Base-by-base conservation (phyloP, 2,329 filamentous ascomycete species). In the Talaromyces sp. region DNA sequence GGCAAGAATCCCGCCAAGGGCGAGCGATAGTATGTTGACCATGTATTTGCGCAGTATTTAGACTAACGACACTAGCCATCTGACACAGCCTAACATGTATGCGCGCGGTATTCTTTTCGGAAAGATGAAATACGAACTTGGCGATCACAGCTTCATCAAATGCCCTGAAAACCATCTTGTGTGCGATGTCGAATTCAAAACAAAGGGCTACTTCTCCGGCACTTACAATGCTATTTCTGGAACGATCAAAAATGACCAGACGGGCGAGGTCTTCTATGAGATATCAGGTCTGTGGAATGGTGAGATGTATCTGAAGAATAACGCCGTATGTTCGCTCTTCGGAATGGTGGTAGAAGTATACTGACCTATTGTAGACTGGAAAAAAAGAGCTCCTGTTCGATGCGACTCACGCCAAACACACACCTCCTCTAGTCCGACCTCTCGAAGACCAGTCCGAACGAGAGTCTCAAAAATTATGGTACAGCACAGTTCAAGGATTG, bases 51-150 rank as follows among this genome's bases (percentile, higher is more conserved):
- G 14, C 24, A 16, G 9, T 1, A 37, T 19, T 6, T 14, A 56
- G 35, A 59, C 60, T 62, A 67, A 67, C 24, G 48, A 14, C 35
- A 16, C 1, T 70, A 96, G 92, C 78, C 91, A 96, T 73, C 80
- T 98, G 61, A 98, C 95, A 4, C 95, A 99, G 74, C 95, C 95
- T 19, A 99, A 99, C 81, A 99, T 99, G 93, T 99, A 99, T 77
- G 95, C 94, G 24, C 87, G 95, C 67, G 94, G 95, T 41, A 98
- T 99, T 66, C 83, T 99, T 9, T 97, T 99, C 73, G 95, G 95
- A 57, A 98, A 97, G 78, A 98, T 99, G 95, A 98, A 97, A 78
- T 99, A 98, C 78, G 95, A 99, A 81, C 87, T 99, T 8, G 95
- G 94, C 68, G 94, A 98, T 76, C 93, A 97, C 81, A 97, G 93